These are phyloP conservation scores for Liriodendron chinense DNA, from an alignment of 164 flowering plant genomes.

Conservation along the genomic window DNA sequence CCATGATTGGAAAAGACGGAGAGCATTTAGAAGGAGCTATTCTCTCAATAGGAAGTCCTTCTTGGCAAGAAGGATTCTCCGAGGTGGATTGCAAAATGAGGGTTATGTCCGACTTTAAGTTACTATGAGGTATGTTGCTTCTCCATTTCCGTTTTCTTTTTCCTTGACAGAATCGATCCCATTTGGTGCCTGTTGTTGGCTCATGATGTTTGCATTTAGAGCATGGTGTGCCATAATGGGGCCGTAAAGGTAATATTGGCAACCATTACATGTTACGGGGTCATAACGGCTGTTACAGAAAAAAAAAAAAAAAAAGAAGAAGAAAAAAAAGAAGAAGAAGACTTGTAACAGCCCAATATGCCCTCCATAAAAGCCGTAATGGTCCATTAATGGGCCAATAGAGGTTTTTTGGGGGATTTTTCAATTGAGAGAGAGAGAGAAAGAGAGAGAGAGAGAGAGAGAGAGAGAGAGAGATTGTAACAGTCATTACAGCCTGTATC, in stretches of 20 bases:
- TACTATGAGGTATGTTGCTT: not conserved
- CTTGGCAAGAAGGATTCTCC: conserved; percentile 40
- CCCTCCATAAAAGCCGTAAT: no score
- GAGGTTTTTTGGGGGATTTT: no score
- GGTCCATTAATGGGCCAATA: no score
- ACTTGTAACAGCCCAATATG: not conserved
- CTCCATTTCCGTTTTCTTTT: not conserved
- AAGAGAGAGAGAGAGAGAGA: no score
- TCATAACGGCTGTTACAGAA: no score
- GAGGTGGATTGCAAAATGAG: conserved; percentile 32
- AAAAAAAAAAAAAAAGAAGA: no score
- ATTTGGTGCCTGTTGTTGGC: not conserved
- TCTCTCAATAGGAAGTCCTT: conserved; percentile 75
- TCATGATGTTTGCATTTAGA: not conserved
- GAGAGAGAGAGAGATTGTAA: no score
- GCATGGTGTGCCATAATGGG: not conserved
- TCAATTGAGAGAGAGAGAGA: no score
- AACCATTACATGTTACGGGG: no score
- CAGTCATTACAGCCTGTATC: no score
- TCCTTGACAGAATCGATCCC: not conserved
- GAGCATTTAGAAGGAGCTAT: conserved; percentile 55
- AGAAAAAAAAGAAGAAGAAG: no score
- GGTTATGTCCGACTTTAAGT: conserved; percentile 44
- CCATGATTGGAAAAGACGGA: conserved; percentile 53
- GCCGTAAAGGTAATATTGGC: no score